Conservation (phyloP, 495 filamentous ascomycete genomes). For the Aspergillus biplanus region DNA sequence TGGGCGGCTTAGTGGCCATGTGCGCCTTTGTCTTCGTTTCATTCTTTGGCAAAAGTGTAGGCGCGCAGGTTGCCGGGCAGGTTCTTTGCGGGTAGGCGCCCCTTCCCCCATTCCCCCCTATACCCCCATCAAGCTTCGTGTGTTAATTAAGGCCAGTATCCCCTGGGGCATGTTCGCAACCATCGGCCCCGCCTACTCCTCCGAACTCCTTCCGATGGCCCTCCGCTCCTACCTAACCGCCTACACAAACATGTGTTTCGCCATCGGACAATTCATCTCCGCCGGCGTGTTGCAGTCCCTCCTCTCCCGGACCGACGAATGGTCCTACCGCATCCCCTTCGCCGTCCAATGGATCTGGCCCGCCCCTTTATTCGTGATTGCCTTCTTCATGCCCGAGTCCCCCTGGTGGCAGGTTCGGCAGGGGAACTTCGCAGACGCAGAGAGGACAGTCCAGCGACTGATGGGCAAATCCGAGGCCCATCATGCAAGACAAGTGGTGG, state of each 20-base stretch:
- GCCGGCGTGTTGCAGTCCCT: slow-evolving; percentile 51
- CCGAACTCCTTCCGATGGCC: slow-evolving; percentile 52
- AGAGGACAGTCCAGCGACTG: slow-evolving; percentile 47
- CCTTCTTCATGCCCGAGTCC: slow-evolving; percentile 49
- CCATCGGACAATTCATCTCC: slow-evolving; percentile 56
- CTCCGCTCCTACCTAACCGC: slow-evolving; percentile 49
- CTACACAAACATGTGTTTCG: slow-evolving; percentile 53
- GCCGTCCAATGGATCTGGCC: slow-evolving; percentile 45
- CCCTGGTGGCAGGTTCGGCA: slow-evolving; percentile 52
- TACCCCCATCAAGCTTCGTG: neutral
- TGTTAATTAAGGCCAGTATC: slow-evolving; percentile 25
- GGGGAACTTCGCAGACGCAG: slow-evolving; percentile 46
- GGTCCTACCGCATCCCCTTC: slow-evolving; percentile 61
- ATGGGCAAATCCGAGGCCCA: slow-evolving; percentile 15
- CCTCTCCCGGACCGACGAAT: slow-evolving; percentile 37
- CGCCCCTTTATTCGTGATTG: slow-evolving; percentile 42
- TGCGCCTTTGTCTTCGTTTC: slow-evolving; percentile 66
- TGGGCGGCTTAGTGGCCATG: slow-evolving; percentile 57
- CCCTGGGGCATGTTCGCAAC: slow-evolving; percentile 53
- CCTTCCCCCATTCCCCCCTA: neutral
- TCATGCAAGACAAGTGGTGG: slow-evolving; percentile 45
- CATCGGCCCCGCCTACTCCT: slow-evolving; percentile 55
- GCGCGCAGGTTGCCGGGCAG: slow-evolving; percentile 62
- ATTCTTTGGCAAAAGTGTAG: slow-evolving; percentile 65
- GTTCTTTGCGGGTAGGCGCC: slow-evolving; percentile 62